Evolutionary conservation across 305 asterid species (phyloP).

Genomic region (Fraxinus nigra): DNA sequence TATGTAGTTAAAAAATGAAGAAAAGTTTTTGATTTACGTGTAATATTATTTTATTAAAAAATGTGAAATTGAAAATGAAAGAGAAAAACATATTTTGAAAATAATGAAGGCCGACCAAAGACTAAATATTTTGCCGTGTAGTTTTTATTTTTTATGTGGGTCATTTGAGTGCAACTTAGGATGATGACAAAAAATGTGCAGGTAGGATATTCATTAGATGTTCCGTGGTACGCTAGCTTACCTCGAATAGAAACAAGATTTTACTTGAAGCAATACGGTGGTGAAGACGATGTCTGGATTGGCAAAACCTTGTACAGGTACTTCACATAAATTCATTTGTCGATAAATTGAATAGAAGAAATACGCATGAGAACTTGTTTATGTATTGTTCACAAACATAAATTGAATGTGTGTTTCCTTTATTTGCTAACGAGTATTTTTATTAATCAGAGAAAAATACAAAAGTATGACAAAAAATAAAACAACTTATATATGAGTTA

Average conservation of each 20-base stretch:
- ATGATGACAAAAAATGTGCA: slow-evolving; percentile 10
- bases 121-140: neutral
- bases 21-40: no score
- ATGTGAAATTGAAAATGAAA: no score
- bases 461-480: no score
- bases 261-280: slow-evolving; percentile 78
- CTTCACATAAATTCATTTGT: no score
- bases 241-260: slow-evolving; percentile 78
- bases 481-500: neutral
- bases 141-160: neutral
- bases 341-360: neutral
- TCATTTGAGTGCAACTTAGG: neutral
- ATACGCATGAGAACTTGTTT: neutral
- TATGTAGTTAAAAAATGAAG: no score
- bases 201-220: slow-evolving; percentile 79
- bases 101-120: no score
- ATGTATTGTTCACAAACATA: neutral
- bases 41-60: no score
- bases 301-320: slow-evolving; percentile 94
- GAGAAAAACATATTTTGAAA: no score
- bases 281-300: slow-evolving; percentile 88
- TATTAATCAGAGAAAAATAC: no score
- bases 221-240: slow-evolving; percentile 78
- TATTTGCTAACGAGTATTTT: no score
- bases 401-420: no score